Percentiles rank a stretch among this genome's conserved stretches.
These are phyloP conservation scores for Cyberlindnera japonica DNA, from an alignment of 805 yeast species.

Conservation along the genomic window DNA sequence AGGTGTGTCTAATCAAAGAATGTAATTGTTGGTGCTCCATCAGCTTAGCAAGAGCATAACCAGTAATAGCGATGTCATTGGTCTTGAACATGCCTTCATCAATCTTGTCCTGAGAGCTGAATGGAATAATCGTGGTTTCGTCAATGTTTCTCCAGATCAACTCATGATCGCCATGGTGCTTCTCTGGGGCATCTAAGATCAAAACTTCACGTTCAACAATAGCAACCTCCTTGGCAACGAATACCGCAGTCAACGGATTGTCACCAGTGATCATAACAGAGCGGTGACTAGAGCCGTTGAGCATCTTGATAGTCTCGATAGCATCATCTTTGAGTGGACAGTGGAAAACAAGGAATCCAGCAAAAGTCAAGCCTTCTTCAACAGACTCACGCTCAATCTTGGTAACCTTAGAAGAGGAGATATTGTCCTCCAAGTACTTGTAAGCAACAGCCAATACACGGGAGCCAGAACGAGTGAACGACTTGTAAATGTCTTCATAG, in stretches of 20 bases:
- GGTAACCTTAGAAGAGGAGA: slow-evolving; percentile 47
- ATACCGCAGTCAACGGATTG: slow-evolving; percentile 96
- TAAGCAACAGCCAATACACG: slow-evolving; percentile 95
- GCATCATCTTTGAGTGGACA: slow-evolving; percentile 97
- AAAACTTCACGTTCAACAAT: slow-evolving; percentile 82
- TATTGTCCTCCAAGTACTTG: slow-evolving; percentile 56
- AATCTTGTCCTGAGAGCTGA: slow-evolving; percentile 54
- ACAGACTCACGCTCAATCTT: slow-evolving; percentile 70
- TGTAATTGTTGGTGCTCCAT: slow-evolving; percentile 64
- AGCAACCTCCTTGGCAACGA: slow-evolving; percentile 90
- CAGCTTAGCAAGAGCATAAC: slow-evolving; percentile 75
- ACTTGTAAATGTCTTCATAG: slow-evolving; percentile 82
- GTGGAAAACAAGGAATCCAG: slow-evolving; percentile 93
- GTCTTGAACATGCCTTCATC: slow-evolving; percentile 54
- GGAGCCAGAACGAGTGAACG: slow-evolving; percentile 91
- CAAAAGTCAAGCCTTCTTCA: slow-evolving; percentile 73
- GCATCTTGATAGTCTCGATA: slow-evolving; percentile 81
- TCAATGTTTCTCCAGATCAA: slow-evolving; percentile 84
- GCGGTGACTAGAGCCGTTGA: slow-evolving; percentile 93
- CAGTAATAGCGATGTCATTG: slow-evolving; percentile 88
- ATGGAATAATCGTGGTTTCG: slow-evolving; percentile 68
- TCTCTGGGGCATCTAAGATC: slow-evolving; percentile 82
- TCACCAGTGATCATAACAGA: slow-evolving; percentile 98
- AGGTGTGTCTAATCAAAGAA: slow-evolving; percentile 77
- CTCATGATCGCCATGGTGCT: slow-evolving; percentile 52